Percentiles rank a stretch among this genome's conserved stretches.
Conservation (phyloP, 2,329 filamentous ascomycete species). For the Rosellinia necatrix region DNA sequence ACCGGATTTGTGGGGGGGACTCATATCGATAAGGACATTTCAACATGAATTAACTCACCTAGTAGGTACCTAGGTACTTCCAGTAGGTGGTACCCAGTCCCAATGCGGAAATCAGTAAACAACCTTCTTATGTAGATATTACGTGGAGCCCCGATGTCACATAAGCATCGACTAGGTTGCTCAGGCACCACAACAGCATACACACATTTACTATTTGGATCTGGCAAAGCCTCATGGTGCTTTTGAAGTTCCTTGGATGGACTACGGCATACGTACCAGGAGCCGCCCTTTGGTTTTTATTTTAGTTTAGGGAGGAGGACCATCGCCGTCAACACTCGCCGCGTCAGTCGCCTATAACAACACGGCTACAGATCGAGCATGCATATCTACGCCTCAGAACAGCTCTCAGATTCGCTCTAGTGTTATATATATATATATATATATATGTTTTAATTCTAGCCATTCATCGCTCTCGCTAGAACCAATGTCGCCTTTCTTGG, state of each 20-base stretch:
- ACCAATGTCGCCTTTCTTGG: slow-evolving; percentile 28
- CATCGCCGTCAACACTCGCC: neutral
- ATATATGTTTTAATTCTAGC: slow-evolving; percentile 1
- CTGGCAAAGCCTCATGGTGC: neutral
- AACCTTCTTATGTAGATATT: no score
- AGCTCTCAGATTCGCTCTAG: slow-evolving; percentile 8
- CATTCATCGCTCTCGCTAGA: neutral
- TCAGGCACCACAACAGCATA: slow-evolving; percentile 1
- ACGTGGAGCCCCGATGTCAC: no score
- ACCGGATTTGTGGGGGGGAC: neutral
- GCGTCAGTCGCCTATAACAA: slow-evolving; percentile 1
- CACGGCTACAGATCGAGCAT: slow-evolving; percentile 1
- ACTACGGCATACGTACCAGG: neutral
- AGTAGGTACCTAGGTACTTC: neutral
- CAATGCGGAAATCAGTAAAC: slow-evolving; percentile 38
- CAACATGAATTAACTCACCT: no score
- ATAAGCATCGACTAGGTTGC: neutral
- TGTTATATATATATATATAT: no score
- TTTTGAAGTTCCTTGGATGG: slow-evolving; percentile 6
- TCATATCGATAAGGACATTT: slow-evolving; percentile 2
- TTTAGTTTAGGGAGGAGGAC: neutral
- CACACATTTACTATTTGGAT: neutral
- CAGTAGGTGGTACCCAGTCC: slow-evolving; percentile 13
- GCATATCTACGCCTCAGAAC: neutral
- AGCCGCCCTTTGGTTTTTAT: no score